Conservation (phyloP, 805 yeast species). For the Candida wancherniae region DNA sequence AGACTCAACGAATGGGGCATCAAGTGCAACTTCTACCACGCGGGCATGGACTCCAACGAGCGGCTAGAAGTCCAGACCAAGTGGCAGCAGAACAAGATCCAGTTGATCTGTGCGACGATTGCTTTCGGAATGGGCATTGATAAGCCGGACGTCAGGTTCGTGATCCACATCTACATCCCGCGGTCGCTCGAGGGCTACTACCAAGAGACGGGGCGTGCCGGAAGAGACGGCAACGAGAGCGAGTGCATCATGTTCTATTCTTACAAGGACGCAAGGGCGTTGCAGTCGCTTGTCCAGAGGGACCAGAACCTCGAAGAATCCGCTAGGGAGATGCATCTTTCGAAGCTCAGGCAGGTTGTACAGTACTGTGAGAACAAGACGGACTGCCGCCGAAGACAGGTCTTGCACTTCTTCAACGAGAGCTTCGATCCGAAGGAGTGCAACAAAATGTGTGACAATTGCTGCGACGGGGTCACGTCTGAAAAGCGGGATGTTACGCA, state of each 20-base stretch:
- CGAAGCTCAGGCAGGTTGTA: slow-evolving; percentile 75
- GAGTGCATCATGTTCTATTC: slow-evolving; percentile 80
- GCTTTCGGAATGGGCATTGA: slow-evolving; percentile 99
- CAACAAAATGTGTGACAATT: slow-evolving; percentile 77
- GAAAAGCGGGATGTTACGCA: slow-evolving; percentile 65
- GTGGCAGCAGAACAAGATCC: slow-evolving; percentile 74
- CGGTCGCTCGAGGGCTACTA: slow-evolving; percentile 92
- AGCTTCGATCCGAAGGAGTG: slow-evolving; percentile 64
- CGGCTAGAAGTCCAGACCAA: slow-evolving; percentile 63
- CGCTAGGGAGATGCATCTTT: slow-evolving; percentile 71
- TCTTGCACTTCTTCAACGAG: slow-evolving; percentile 87
- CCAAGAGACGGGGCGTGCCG: slow-evolving; percentile 98
- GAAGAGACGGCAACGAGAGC: slow-evolving; percentile 84
- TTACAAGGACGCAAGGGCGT: slow-evolving; percentile 70
- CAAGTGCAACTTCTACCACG: slow-evolving; percentile 78
- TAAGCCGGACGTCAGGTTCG: slow-evolving; percentile 91
- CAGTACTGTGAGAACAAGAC: slow-evolving; percentile 88
- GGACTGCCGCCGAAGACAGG: slow-evolving; percentile 87
- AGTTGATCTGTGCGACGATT: slow-evolving; percentile 91
- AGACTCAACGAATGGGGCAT: slow-evolving; percentile 58
- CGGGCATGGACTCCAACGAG: slow-evolving; percentile 84
- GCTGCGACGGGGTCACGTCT: slow-evolving; percentile 39
- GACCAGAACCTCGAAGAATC: slow-evolving; percentile 62
- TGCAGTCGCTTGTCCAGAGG: slow-evolving; percentile 71
- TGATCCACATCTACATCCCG: slow-evolving; percentile 83